These are phyloP conservation scores for Penicillium mononematosum DNA, from an alignment of 495 filamentous ascomycete species.

Conservation along the genomic window DNA sequence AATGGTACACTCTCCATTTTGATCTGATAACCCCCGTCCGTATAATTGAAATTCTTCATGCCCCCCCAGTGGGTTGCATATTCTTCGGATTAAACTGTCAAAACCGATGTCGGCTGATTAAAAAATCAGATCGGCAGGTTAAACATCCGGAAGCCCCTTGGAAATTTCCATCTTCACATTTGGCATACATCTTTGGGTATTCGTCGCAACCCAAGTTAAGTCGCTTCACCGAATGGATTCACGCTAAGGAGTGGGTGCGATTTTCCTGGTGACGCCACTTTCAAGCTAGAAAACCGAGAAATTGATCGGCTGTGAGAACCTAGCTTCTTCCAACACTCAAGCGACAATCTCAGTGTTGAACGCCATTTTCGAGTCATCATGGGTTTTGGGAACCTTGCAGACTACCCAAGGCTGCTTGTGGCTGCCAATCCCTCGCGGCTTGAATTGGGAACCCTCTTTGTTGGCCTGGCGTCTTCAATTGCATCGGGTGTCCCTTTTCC, in stretches of 20 bases:
- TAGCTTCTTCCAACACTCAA: slow-evolving; percentile 12
- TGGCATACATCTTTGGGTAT: not conserved
- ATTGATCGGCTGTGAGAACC: slow-evolving; percentile 4
- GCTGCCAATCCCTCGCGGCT: slow-evolving; percentile 28
- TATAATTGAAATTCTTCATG: slow-evolving; percentile 10
- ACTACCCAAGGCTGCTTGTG: slow-evolving; percentile 44
- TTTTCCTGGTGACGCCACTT: slow-evolving; percentile 10
- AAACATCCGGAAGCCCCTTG: slow-evolving; percentile 8
- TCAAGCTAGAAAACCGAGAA: slow-evolving; percentile 12
- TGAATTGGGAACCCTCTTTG: slow-evolving; percentile 22
- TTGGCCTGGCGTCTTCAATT: slow-evolving; percentile 52
- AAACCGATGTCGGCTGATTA: slow-evolving; percentile 14
- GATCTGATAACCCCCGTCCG: slow-evolving; percentile 15
- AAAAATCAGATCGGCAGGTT: slow-evolving; percentile 4
- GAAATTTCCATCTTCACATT: slow-evolving; percentile 1
- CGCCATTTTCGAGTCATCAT: slow-evolving; percentile 21
- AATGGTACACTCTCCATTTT: slow-evolving; percentile 1
- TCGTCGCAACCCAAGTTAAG: not conserved
- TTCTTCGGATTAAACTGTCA: not conserved
- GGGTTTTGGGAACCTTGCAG: slow-evolving; percentile 35
- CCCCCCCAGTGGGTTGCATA: not conserved
- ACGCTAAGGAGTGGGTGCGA: slow-evolving; percentile 13
- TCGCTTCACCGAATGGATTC: slow-evolving; percentile 7
- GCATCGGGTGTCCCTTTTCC: slow-evolving; percentile 68
- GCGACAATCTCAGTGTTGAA: slow-evolving; percentile 4